Base-by-base conservation (phyloP, 129 eudicot species). In the Arctium minus region DNA sequence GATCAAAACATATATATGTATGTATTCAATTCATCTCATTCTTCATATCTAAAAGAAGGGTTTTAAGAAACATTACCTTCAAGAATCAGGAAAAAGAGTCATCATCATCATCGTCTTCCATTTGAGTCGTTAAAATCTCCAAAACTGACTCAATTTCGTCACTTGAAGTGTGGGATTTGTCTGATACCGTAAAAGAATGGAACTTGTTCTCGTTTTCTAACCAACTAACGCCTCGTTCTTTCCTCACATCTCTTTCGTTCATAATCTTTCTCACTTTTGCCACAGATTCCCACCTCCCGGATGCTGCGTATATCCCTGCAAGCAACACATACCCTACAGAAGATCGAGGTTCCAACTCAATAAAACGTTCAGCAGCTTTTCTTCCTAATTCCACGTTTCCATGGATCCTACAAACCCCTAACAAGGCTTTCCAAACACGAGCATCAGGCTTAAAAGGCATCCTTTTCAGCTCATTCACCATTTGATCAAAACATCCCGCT, bases 361-460 rank as follows among this genome's bases (percentile, higher is more conserved):
- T 86, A 17, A 92, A 89, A 50, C 73, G 79, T 75, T 88, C 89
- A 27, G 89, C 94, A 1, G 89, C 89, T 77, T 82, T 74, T 78
- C 79, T 86, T 35, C 98, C 97, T 73, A 92, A 68, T 31, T 87
- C 93, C 12, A 87, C 15, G 76, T 94, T 90, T 30, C 89, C 98
- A 82, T 94, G 94, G 48, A 86, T 88, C 75, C 84, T 86, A 89
- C 96, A 92, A 33, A 89, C 89, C 68, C 89, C 94, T 64, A 94
- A 42, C 77, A 92, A 74, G 17, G 96, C 83, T 86, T 92, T 86
- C 97, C 98, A 94, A 78, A 92, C 89, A 77, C 79, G 85, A 72
- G 35, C 82, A 80, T 88, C 93, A 9, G 93, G 88, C 71, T 89
- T 81, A 68, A 79, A 74, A 5, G 84, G 87, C 92, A 94, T 90